These are phyloP conservation scores for Linnemannia schmuckeri DNA, from an alignment of 192 early-diverging fungal genomes.

Conservation along the genomic window DNA sequence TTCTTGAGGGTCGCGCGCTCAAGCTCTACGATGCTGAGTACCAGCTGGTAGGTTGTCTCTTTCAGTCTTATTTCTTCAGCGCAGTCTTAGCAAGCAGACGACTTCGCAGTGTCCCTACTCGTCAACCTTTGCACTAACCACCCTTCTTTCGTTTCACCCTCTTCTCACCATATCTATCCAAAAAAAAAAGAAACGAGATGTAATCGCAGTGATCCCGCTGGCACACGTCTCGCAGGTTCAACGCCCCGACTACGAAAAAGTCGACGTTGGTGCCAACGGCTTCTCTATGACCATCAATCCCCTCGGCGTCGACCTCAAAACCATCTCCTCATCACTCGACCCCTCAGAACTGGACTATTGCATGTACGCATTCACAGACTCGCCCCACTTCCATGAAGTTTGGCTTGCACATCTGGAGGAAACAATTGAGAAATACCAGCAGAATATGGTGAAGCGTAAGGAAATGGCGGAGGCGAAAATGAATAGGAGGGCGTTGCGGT, in stretches of 20 bases:
- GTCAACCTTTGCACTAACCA: neutral
- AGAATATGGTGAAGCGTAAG: slow-evolving; percentile 9
- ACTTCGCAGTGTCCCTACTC: too few relatives aligned
- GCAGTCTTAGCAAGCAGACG: neutral
- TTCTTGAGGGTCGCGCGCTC: slow-evolving; percentile 37
- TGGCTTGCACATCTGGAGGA: slow-evolving; percentile 46
- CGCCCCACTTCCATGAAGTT: slow-evolving; percentile 24
- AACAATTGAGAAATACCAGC: slow-evolving; percentile 20
- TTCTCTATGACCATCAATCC: slow-evolving; percentile 23
- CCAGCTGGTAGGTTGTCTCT: slow-evolving; percentile 20
- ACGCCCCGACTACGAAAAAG: slow-evolving; percentile 43
- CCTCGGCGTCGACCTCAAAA: slow-evolving; percentile 19
- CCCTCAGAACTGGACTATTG: slow-evolving; percentile 31
- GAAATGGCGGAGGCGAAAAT: slow-evolving; percentile 6
- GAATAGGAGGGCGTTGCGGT: slow-evolving; percentile 17
- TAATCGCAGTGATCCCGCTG: slow-evolving; percentile 21
- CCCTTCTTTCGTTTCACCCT: neutral
- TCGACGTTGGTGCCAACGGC: slow-evolving; percentile 44
- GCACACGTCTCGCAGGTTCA: slow-evolving; percentile 24
- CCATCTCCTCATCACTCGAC: neutral
- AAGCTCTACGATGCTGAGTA: slow-evolving; percentile 53
- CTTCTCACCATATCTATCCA: neutral
- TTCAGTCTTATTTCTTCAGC: neutral
- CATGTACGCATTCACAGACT: slow-evolving; percentile 46
- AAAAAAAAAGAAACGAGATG: slow-evolving; percentile 16